These are phyloP conservation scores for Thielaviopsis populi DNA, from an alignment of 2,329 filamentous ascomycete genomes.

Conservation along the genomic window DNA sequence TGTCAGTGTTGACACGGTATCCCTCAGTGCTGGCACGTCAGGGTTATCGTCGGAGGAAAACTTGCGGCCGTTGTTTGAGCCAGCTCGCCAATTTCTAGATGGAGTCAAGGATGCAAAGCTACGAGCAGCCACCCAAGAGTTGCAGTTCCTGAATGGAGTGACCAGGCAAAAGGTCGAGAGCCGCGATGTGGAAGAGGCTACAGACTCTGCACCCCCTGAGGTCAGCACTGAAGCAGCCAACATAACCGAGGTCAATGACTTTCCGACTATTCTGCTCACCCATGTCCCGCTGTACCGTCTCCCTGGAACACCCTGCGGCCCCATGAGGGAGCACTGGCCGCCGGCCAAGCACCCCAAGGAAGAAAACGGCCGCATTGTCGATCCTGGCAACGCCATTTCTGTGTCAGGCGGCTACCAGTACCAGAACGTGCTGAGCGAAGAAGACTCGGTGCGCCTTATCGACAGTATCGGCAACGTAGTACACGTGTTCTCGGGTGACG, in stretches of 20 bases:
- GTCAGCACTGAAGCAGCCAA: not conserved
- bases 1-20: constrained; percentile 79
- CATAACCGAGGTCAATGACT: constrained; percentile 41
- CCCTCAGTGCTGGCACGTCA: constrained; percentile 57
- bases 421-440: constrained; percentile 74
- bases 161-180: constrained; percentile 35
- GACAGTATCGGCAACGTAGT: constrained; percentile 66
- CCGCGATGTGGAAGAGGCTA: constrained; percentile 21
- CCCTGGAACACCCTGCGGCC: constrained; percentile 74
- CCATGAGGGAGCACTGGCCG: constrained; percentile 68
- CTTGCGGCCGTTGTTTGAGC: constrained; percentile 52
- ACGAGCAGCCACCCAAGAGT: constrained; percentile 52
- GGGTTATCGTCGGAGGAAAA: constrained; percentile 36
- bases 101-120: constrained; percentile 48
- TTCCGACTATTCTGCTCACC: constrained; percentile 78
- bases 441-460: constrained; percentile 61
- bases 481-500: constrained; percentile 86
- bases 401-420: constrained; percentile 82
- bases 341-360: constrained; percentile 41
- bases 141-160: constrained; percentile 44
- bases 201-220: not conserved
- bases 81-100: constrained; percentile 61
- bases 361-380: constrained; percentile 23
- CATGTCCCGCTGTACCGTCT: constrained; percentile 82
- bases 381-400: constrained; percentile 63